Base-by-base conservation (phyloP, 2,329 filamentous ascomycete species). In the Fusarium transvaalense region DNA sequence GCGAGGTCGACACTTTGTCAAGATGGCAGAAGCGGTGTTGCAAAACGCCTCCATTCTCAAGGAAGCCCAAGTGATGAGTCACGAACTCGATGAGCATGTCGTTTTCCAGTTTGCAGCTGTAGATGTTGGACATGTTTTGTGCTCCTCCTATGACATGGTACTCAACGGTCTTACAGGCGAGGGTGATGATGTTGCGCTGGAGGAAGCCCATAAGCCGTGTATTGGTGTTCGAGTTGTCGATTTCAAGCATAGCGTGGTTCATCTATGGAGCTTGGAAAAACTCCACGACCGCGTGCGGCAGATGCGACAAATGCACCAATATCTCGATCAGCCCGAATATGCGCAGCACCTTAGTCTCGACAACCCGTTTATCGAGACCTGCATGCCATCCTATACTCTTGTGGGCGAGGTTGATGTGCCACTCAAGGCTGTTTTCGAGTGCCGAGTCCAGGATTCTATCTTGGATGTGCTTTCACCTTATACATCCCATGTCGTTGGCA, bases 261-360 rank as follows among this genome's bases (percentile, higher is more conserved):
- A 96, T 75, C 85, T 98, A 2, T 99, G 96, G 96, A 98, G 95
- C 57, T 79, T 99, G 55, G 91, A 97, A 75, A 99, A 98, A 78
- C 86, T 99, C 19, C 91, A 94, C 64, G 90, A 93, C 63, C 90
- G 96, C 29, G 90, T 98, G 13, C 89, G 93, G 54, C 88, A 92
- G 68, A 99, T 99, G 96, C 91, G 96, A 43, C 95, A 97, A 79
- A 92, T 98, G 88, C 92, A 97, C 76, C 95, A 98, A 78, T 98
- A 97, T 75, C 89, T 98, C 71, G 94, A 97, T 75, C 92, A 96
- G 60, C 96, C 96, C 2, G 95, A 98, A 76, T 97, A 97, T 76
- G 89, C 94, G 54, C 92, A 96, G 77, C 96, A 98, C 74, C 92
- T 98, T 76, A 93, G 92, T 71, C 86, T 97, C 17, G 93, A 95